phyloP scores from a whole-genome alignment of 1,284 basidiomycete species.

The Termitomyces sp. region DNA sequence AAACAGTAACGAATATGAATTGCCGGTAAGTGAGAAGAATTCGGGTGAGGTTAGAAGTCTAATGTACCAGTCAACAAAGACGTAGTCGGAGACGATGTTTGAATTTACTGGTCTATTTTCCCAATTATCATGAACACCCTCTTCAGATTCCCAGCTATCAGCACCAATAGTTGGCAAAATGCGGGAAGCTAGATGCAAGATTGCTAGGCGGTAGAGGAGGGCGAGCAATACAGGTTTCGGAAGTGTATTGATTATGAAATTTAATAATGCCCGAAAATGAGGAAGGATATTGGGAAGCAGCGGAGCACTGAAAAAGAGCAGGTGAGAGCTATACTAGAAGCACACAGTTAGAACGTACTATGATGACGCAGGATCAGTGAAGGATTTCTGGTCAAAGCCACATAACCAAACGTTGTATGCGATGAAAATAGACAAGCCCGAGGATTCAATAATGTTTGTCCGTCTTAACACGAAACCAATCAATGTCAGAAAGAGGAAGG shows the following conservation, averaged over 20 bases:
- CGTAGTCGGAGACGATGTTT: not conserved
- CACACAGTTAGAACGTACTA: slow-evolving; percentile 47
- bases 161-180: slow-evolving; percentile 80
- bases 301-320: slow-evolving; percentile 48
- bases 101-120: slow-evolving; percentile 63
- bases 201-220: slow-evolving; percentile 75
- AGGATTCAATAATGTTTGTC: slow-evolving; percentile 92
- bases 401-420: slow-evolving; percentile 85
- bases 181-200: slow-evolving; percentile 81
- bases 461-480: slow-evolving; percentile 86
- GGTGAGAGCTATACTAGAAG: not conserved
- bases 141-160: slow-evolving; percentile 73
- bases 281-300: slow-evolving; percentile 73
- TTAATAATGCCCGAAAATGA: slow-evolving; percentile 71
- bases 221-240: slow-evolving; percentile 83
- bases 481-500: slow-evolving; percentile 76
- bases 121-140: slow-evolving; percentile 60
- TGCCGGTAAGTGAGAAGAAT: slow-evolving; percentile 78
- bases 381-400: slow-evolving; percentile 66
- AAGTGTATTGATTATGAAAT: slow-evolving; percentile 76
- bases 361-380: slow-evolving; percentile 66
- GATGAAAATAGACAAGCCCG: slow-evolving; percentile 79
- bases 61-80: slow-evolving; percentile 11
- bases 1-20: slow-evolving; percentile 78
- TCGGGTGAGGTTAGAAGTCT: slow-evolving; percentile 72